Percentiles rank a stretch among this genome's conserved stretches.
Evolutionary conservation across 2,329 filamentous ascomycete genomes (phyloP).

Genomic region (Zelopaecilomyces penicillatus): DNA sequence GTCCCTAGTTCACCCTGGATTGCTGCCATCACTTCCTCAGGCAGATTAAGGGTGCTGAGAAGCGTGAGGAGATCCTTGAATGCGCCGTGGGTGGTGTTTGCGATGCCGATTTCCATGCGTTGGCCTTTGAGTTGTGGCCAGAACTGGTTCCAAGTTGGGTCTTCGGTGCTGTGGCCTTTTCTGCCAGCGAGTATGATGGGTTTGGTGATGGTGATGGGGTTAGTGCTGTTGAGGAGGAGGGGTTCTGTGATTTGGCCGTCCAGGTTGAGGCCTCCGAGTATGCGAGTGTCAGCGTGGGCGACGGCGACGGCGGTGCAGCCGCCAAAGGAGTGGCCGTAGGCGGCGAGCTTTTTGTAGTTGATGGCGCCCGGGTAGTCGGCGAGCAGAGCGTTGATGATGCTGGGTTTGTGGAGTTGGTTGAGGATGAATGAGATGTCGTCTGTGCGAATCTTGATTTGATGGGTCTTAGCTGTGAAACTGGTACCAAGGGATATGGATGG

Average conservation of each 20-base stretch:
- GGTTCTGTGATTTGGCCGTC: slow-evolving; percentile 30
- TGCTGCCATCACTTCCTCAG: slow-evolving; percentile 4
- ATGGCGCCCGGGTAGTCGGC: slow-evolving; percentile 16
- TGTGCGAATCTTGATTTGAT: slow-evolving; percentile 22
- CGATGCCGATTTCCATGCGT: slow-evolving; percentile 17
- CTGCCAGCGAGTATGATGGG: slow-evolving; percentile 25
- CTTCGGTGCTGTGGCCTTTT: slow-evolving; percentile 19
- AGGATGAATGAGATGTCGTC: slow-evolving; percentile 31
- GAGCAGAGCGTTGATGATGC: slow-evolving; percentile 10
- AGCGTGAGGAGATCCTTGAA: slow-evolving; percentile 24
- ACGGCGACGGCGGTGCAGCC: slow-evolving; percentile 28
- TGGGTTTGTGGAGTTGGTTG: slow-evolving; percentile 19
- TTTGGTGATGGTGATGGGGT: slow-evolving; percentile 15
- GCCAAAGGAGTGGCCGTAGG: slow-evolving; percentile 33
- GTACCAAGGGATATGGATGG: neutral
- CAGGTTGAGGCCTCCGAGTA: slow-evolving; percentile 30
- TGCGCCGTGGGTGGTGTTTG: slow-evolving; percentile 20
- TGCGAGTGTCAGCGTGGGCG: slow-evolving; percentile 20
- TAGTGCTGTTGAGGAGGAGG: slow-evolving; percentile 16
- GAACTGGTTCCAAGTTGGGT: slow-evolving; percentile 24
- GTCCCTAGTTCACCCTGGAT: slow-evolving; percentile 12
- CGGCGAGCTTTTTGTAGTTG: slow-evolving; percentile 20
- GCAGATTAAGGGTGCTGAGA: slow-evolving; percentile 15
- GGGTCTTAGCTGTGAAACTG: neutral
- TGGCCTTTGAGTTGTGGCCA: slow-evolving; percentile 18